A percentile compares a stretch with the other conserved stretches of the same genome.
These are phyloP conservation scores for Saussurea involucrata DNA, from an alignment of 129 eudicot species.

Conservation along the genomic window DNA sequence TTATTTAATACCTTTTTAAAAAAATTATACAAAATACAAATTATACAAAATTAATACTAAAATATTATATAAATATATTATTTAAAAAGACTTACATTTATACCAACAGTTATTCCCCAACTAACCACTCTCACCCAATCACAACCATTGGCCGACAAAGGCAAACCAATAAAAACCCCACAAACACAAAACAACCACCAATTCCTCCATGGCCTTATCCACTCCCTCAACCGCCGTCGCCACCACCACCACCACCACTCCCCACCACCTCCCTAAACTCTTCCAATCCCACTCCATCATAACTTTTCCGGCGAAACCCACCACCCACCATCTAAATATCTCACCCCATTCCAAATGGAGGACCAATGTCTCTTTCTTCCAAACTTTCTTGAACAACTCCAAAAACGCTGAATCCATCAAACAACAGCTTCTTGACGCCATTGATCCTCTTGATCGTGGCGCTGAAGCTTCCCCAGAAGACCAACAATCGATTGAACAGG, in stretches of 20 bases:
- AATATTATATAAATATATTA: too few relatives aligned
- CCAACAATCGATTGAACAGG: slow-evolving; percentile 49
- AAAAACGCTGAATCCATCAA: slow-evolving; percentile 35
- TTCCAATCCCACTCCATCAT: slow-evolving; percentile 13
- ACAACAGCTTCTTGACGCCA: slow-evolving; percentile 58
- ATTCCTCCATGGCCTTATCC: slow-evolving; percentile 26
- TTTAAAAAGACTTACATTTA: too few relatives aligned
- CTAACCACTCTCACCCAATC: neutral
- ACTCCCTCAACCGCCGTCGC: slow-evolving; percentile 17
- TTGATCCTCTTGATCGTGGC: slow-evolving; percentile 58
- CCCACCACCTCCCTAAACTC: slow-evolving; percentile 26
- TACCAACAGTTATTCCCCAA: neutral
- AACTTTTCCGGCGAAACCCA: slow-evolving; percentile 21
- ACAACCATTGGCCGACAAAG: neutral
- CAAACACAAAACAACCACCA: neutral
- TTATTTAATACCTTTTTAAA: too few relatives aligned
- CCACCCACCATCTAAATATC: neutral
- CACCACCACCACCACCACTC: slow-evolving; percentile 11
- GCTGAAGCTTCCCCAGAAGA: slow-evolving; percentile 54
- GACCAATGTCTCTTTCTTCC: slow-evolving; percentile 40
- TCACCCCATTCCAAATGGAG: slow-evolving; percentile 36
- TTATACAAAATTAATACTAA: too few relatives aligned
- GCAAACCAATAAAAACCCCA: neutral
- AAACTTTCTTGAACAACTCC: slow-evolving; percentile 31
- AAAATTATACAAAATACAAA: too few relatives aligned